A percentile compares a stretch with the other conserved stretches of the same genome.
These are phyloP conservation scores for Saksenaea oblongispora DNA, from an alignment of 371 early-diverging fungal genomes.

Conservation along the genomic window DNA sequence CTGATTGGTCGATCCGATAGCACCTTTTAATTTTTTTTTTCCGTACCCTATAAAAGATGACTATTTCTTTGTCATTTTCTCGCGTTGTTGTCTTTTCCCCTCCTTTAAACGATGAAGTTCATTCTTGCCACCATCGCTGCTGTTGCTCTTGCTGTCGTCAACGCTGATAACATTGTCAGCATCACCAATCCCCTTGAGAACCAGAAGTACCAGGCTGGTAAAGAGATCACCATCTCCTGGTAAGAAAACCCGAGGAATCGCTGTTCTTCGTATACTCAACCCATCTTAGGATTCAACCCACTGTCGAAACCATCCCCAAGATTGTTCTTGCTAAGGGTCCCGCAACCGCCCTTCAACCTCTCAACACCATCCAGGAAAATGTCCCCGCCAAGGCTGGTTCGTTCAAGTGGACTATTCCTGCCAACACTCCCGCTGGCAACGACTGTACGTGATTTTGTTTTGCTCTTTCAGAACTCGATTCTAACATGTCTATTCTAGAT, in stretches of 20 bases:
- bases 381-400: constrained; percentile 12
- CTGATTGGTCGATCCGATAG: constrained; percentile 1
- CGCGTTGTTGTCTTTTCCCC: neutral
- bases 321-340: constrained; percentile 30
- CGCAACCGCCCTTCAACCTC: constrained; percentile 21
- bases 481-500: constrained; percentile 9
- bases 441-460: constrained; percentile 22
- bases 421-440: constrained; percentile 19
- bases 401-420: constrained; percentile 29
- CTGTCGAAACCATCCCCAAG: constrained; percentile 18
- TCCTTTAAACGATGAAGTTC: constrained; percentile 20
- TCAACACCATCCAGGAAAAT: constrained; percentile 15
- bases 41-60: neutral
- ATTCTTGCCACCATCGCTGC: constrained; percentile 25
- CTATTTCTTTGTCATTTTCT: neutral
- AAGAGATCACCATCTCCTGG: constrained; percentile 28
- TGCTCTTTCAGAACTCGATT: neutral
- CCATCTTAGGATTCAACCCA: constrained; percentile 21
- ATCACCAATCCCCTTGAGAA: constrained; percentile 18
- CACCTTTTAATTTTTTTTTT: neutral
- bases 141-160: constrained; percentile 17
- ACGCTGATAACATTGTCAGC: constrained; percentile 15
- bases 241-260: neutral
- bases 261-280: neutral
- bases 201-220: constrained; percentile 16